Percentiles rank a stretch among this genome's conserved stretches.
phyloP scores from a whole-genome alignment of 1,284 basidiomycete genomes.

The Leccinum solheimii region DNA sequence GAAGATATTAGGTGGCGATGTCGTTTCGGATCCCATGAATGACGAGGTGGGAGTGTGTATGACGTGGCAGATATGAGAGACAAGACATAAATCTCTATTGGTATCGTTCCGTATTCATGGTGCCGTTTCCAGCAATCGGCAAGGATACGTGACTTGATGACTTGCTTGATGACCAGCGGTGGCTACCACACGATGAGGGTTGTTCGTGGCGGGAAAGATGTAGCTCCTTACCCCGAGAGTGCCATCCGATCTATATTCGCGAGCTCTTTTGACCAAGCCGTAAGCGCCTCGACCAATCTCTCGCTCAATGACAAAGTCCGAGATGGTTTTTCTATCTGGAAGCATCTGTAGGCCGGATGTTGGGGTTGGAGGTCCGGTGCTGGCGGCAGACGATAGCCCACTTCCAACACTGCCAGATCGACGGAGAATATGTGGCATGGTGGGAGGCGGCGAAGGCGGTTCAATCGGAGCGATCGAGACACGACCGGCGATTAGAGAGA shows the following conservation, averaged over 20 bases:
- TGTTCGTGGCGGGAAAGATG: constrained; percentile 9
- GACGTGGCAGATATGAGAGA: constrained; percentile 79
- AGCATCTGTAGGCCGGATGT: constrained; percentile 47
- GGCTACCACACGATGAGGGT: constrained; percentile 43
- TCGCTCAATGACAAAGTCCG: constrained; percentile 78
- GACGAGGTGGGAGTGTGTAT: constrained; percentile 67
- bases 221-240: constrained; percentile 70
- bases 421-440: constrained; percentile 58
- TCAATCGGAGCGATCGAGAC: constrained; percentile 72
- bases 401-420: constrained; percentile 63
- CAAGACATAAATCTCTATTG: constrained; percentile 99
- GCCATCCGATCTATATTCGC: constrained; percentile 76
- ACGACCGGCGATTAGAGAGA: constrained; percentile 77
- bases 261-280: constrained; percentile 89
- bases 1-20: constrained; percentile 10
- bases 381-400: constrained; percentile 56
- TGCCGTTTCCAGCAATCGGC: constrained; percentile 99
- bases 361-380: constrained; percentile 65
- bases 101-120: constrained; percentile 92
- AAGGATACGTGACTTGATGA: constrained; percentile 97
- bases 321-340: constrained; percentile 65
- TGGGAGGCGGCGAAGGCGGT: constrained; percentile 58
- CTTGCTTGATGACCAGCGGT: constrained; percentile 91
- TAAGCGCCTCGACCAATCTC: constrained; percentile 97
- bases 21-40: constrained; percentile 81